phyloP scores from a whole-genome alignment of 345 rosid genomes.

The Odontarrhena argentea region DNA sequence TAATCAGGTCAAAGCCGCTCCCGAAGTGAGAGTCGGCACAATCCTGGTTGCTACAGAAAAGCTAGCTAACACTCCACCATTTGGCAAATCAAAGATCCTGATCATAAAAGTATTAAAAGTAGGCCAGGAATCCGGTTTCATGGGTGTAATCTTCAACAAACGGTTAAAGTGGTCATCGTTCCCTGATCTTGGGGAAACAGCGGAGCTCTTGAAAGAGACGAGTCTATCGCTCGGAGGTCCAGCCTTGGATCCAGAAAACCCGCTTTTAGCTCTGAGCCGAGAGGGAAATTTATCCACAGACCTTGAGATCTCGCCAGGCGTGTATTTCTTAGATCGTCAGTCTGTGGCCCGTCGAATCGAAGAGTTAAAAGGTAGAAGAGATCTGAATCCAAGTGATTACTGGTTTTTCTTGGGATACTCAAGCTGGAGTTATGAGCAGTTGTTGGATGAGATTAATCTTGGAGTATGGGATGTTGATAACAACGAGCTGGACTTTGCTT shows the following conservation, averaged over 20 bases:
- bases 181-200: conserved; percentile 52
- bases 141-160: conserved; percentile 82
- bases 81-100: conserved; percentile 66
- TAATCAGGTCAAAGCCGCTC: conserved; percentile 38
- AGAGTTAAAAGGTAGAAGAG: conserved; percentile 50
- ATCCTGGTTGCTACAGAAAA: conserved; percentile 71
- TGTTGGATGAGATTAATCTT: conserved; percentile 61
- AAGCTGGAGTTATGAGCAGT: conserved; percentile 80
- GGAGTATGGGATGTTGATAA: conserved; percentile 74
- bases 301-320: conserved; percentile 64
- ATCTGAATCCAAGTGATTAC: conserved; percentile 49
- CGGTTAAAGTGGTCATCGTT: conserved; percentile 70
- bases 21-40: conserved; percentile 57
- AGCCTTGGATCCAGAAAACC: conserved; percentile 54
- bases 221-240: conserved; percentile 81
- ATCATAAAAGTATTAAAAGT: conserved; percentile 72
- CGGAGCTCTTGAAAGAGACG: conserved; percentile 65
- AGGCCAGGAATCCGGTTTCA: conserved; percentile 54
- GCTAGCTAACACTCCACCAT: conserved; percentile 51
- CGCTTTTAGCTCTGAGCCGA: conserved; percentile 67
- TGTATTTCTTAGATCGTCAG: conserved; percentile 67
- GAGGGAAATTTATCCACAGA: conserved; percentile 33
- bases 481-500: conserved; percentile 43
- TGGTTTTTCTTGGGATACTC: conserved; percentile 94
- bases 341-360: conserved; percentile 53